Percentiles rank a stretch among this genome's conserved stretches.
These are phyloP conservation scores for Chionographis japonica DNA, from an alignment of 106 monocot genomes.

Conservation along the genomic window DNA sequence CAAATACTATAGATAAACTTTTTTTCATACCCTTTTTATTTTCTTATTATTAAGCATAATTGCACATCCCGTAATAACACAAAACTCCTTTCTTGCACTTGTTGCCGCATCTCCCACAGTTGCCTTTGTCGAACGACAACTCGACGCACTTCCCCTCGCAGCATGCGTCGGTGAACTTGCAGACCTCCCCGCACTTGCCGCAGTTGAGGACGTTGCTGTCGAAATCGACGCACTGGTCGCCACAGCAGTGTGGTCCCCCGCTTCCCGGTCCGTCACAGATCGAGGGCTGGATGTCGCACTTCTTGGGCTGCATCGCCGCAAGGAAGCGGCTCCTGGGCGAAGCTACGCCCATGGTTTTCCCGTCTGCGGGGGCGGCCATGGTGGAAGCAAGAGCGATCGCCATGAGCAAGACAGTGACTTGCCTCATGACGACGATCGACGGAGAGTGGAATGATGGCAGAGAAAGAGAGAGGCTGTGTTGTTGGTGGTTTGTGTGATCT, in stretches of 20 bases:
- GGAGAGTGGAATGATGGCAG: too few species aligned
- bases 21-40: too few species aligned
- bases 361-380: too few species aligned
- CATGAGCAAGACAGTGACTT: too few species aligned
- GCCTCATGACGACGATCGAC: too few species aligned
- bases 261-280: neutral
- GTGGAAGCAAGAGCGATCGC: too few species aligned
- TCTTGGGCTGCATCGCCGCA: neutral
- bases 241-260: conserved; percentile 3
- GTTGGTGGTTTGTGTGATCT: too few species aligned
- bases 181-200: conserved; percentile 10
- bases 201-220: conserved; percentile 9
- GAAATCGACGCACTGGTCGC: neutral
- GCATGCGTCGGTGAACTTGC: conserved; percentile 25
- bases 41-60: conserved; percentile 5
- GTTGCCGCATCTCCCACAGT: conserved; percentile 18
- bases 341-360: too few species aligned
- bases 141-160: conserved; percentile 18
- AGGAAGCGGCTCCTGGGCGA: too few species aligned
- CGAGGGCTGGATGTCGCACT: conserved; percentile 1
- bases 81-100: neutral
- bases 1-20: too few species aligned
- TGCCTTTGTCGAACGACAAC: neutral
- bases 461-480: too few species aligned
- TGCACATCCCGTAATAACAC: conserved; percentile 16